Conservation (phyloP, 495 filamentous ascomycete species). For the Xylaria castorea region DNA sequence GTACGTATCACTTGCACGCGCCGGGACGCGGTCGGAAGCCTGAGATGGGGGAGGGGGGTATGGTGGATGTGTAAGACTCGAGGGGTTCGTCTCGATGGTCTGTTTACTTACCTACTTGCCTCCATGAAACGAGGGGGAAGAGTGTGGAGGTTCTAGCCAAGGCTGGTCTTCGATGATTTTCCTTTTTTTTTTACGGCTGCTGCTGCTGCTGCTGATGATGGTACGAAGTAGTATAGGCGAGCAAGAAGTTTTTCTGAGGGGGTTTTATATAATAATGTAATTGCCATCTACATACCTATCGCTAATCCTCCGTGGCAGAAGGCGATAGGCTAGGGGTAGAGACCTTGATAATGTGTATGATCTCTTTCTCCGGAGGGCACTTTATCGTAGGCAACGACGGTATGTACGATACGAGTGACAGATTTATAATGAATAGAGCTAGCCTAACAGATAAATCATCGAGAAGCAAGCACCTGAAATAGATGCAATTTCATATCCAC, state of each 20-base stretch:
- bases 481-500: background rate
- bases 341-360: background rate
- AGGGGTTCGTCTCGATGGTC: background rate
- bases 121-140: background rate
- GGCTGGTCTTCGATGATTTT: background rate
- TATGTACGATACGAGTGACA: background rate
- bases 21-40: conserved; percentile 37
- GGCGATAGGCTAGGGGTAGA: background rate
- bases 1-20: conserved; percentile 39
- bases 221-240: background rate
- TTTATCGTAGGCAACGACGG: background rate
- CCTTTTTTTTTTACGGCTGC: background rate
- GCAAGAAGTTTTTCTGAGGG: background rate
- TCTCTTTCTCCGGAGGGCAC: background rate
- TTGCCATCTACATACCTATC: background rate
- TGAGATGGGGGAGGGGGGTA: background rate
- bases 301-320: background rate
- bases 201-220: background rate
- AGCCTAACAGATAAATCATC: background rate
- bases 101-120: background rate
- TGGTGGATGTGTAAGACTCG: background rate
- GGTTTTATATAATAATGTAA: background rate
- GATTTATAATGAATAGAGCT: background rate
- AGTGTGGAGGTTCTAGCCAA: background rate
- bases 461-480: background rate